Evolutionary conservation across 164 flowering plant genomes (phyloP), one percentile per base, ranked within the genome.

Genomic region (Warburgia ugandensis): DNA sequence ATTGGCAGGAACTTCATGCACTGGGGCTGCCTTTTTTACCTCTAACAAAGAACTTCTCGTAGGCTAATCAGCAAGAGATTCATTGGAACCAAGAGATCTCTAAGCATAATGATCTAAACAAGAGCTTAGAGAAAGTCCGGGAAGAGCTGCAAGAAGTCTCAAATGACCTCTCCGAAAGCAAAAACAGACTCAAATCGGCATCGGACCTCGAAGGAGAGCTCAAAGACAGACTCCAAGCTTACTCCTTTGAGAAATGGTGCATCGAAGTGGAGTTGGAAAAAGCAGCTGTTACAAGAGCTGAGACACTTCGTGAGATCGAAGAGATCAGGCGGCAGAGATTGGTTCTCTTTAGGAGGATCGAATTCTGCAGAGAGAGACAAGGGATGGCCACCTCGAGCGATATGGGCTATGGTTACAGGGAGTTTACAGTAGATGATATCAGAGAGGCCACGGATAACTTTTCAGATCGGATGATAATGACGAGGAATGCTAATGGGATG

Each of bases 291-390:
- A 33, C 57, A 19, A 71, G 77, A 59, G 69, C 62, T 1, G 75
- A 74, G 13, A 68, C 61, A 56, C 63, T 74, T 0, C 52, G 55
- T 20, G 77, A 76, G 52, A 79, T 84, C 1, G 83, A 84, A 47
- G 68, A 71, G 49, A 29, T 79, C 44, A 55, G 82, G 27, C 41
- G 55, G 19, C 77, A 81, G 22, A 66, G 79, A 59, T 82, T 74
- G 37, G 61, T 79, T 27, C 32, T 84, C 13, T 66, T 67, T 0
- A 65, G 80, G 2, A 58, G 82, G 42, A 68, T 77, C 16, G 78
- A 79, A 54, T 81, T 81, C 23, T 84, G 84, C 19, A 71, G 40
- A 49, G 84, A 77, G 21, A 77, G 72, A 45, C 80, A 75, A 17
- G 78, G 78, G 0, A 62, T 73, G 0, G 74, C 54, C 5, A 63